These are phyloP conservation scores for Helicocarpus griseus DNA, from an alignment of 2,329 filamentous ascomycete genomes.

Conservation along the genomic window DNA sequence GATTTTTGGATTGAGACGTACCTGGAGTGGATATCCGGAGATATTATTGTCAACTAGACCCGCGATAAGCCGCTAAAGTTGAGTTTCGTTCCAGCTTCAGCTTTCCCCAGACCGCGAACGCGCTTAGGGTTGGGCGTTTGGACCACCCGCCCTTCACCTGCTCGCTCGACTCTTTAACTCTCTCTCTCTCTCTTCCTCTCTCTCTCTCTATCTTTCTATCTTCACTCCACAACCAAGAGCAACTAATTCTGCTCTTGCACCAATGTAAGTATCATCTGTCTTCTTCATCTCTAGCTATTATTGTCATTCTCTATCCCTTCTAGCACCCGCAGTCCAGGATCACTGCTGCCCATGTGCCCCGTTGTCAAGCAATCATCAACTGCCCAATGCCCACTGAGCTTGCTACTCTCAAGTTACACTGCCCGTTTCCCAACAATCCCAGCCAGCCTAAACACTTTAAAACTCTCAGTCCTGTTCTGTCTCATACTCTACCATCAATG, in stretches of 20 bases:
- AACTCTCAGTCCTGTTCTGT: background rate
- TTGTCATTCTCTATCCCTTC: background rate
- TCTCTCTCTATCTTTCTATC: background rate
- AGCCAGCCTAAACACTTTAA: background rate
- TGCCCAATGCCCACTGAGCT: background rate
- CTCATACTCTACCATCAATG: background rate
- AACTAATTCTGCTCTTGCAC: background rate
- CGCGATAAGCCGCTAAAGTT: too few relatives aligned
- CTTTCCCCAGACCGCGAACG: background rate
- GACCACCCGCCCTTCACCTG: background rate
- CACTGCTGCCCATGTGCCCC: background rate
- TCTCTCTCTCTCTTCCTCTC: background rate
- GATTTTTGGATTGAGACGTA: background rate
- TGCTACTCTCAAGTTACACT: background rate
- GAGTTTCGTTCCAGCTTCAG: background rate
- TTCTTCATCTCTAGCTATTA: background rate
- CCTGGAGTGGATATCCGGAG: background rate
- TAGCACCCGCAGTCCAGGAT: background rate
- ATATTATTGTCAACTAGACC: too few relatives aligned
- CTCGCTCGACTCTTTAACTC: too few relatives aligned
- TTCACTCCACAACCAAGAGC: background rate
- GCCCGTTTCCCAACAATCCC: background rate
- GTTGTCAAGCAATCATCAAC: background rate
- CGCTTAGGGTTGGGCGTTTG: background rate
- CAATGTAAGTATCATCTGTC: background rate